Evolutionary conservation across 2,329 filamentous ascomycete species (phyloP), one percentile per base, ranked within the genome.

Genomic region (Penicillium janthinellum): DNA sequence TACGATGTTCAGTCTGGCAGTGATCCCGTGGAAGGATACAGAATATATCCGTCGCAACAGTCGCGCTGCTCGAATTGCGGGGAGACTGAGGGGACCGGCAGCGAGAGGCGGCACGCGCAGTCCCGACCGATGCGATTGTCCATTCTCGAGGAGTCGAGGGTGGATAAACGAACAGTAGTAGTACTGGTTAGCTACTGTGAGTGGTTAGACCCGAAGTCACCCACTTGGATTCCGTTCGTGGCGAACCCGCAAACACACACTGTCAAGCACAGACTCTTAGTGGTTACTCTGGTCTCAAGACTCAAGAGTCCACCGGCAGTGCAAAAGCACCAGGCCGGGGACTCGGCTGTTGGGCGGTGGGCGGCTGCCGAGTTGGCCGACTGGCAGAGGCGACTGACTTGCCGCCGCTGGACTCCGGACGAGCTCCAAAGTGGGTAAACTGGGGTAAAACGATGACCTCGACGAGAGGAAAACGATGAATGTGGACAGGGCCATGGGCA

Each of bases 71-170:
- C 3, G 17, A 31, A 38, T 56, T 66, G 64, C 56, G 63, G 64
- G 61, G 62, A 54, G 41, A 10, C 14, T 4, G 47, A 20, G n/a
- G 25, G 51, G n/a, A 31, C 51, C 65, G 65, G 65, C 65, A 66
- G 54, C 54, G 60, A 60, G 44, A 45, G 60, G 62, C 65, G 65
- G 65, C 65, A 67, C 55, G 35, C 50, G 42, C 49, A 63, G 55
- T 34, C 28, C 45, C 15, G 48, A 20, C 44, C 37, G 56, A 53
- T 59, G 56, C 56, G 45, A 54, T 58, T 45, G 38, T 37, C 56
- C 58, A 22, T 37, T 34, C 39, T 20, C 22, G 22, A 20, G 25
- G 25, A 22, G 11, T 12, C 11, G 42, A 15, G 22, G 11, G 25
- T 28, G 44, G 44, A 47, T 31, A 47, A 47, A 47, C 44, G 44